A percentile compares a stretch with the other conserved stretches of the same genome.
phyloP scores from a whole-genome alignment of 78 protist genomes.

The Dictyostelium citrinum region DNA sequence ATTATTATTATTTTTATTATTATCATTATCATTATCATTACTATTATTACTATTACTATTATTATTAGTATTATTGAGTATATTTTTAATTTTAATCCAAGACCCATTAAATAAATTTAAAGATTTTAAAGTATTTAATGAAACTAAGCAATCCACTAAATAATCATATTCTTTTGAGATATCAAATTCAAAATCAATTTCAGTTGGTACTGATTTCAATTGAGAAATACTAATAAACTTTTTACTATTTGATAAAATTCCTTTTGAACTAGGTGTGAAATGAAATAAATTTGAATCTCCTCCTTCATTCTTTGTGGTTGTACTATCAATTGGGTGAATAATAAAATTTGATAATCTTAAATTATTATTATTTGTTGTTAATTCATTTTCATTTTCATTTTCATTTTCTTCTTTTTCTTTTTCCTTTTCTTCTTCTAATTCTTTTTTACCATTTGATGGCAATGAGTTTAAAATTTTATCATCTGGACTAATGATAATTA shows the following conservation, averaged over 20 bases:
- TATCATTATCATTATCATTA: not conserved
- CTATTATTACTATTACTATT: too few species aligned
- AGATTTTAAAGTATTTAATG: slow-evolving; percentile 20
- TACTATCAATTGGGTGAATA: slow-evolving; percentile 8
- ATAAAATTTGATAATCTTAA: slow-evolving; percentile 55
- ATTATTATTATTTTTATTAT: not conserved
- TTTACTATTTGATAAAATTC: not conserved
- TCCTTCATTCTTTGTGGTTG: not conserved
- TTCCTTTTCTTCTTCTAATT: not conserved
- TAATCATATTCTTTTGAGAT: slow-evolving; percentile 18
- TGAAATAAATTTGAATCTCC: slow-evolving; percentile 2
- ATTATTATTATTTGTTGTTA: not conserved
- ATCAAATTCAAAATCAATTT: not conserved
- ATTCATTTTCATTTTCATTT: not conserved
- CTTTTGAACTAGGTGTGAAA: slow-evolving; percentile 30
- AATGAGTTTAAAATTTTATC: slow-evolving; percentile 7
- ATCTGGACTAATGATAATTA: slow-evolving; percentile 36
- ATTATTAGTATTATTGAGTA: too few species aligned
- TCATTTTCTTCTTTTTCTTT: not conserved
- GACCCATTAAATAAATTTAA: slow-evolving; percentile 20
- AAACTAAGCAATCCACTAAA: slow-evolving; percentile 6
- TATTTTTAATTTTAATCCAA: not conserved
- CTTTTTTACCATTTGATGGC: not conserved
- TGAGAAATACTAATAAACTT: not conserved
- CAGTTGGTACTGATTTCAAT: not conserved